These are phyloP conservation scores for Poa pratensis DNA, from an alignment of 176 grass and related monocot genomes.

Conservation along the genomic window DNA sequence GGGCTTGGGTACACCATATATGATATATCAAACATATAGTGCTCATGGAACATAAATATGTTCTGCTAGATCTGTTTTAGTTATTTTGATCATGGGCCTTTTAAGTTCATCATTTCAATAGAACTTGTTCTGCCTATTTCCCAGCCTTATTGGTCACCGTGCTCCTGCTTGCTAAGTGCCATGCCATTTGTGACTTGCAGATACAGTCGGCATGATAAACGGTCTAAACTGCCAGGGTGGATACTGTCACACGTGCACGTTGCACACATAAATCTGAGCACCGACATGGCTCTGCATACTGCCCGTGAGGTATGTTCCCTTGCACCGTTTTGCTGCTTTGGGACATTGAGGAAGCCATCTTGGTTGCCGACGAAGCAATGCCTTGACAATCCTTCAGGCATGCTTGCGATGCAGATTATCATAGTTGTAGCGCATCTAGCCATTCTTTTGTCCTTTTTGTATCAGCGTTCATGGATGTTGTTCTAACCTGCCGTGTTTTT, in stretches of 20 bases:
- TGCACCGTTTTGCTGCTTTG: background rate
- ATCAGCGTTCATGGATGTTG: too few relatives aligned
- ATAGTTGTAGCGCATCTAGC: background rate
- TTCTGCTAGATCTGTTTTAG: background rate
- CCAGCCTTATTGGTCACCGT: background rate
- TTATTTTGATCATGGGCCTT: background rate
- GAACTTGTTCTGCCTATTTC: background rate
- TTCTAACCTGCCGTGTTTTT: background rate
- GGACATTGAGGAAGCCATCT: background rate
- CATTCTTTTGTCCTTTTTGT: background rate
- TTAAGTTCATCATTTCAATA: background rate
- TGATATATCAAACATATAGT: background rate
- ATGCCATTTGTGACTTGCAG: slow-evolving; percentile 47
- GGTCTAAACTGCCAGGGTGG: slow-evolving; percentile 93
- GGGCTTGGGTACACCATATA: background rate
- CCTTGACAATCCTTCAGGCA: too few relatives aligned
- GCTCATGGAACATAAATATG: background rate
- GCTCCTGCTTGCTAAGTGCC: background rate
- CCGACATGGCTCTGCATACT: slow-evolving; percentile 76
- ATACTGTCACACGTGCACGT: slow-evolving; percentile 91
- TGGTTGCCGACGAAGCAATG: too few relatives aligned
- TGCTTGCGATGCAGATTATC: too few relatives aligned
- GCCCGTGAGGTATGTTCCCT: slow-evolving; percentile 75
- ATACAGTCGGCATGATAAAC: slow-evolving; percentile 88
- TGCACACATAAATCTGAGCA: slow-evolving; percentile 90